Conservation (phyloP, 192 early-diverging fungal species). For the Coemansia biformis region DNA sequence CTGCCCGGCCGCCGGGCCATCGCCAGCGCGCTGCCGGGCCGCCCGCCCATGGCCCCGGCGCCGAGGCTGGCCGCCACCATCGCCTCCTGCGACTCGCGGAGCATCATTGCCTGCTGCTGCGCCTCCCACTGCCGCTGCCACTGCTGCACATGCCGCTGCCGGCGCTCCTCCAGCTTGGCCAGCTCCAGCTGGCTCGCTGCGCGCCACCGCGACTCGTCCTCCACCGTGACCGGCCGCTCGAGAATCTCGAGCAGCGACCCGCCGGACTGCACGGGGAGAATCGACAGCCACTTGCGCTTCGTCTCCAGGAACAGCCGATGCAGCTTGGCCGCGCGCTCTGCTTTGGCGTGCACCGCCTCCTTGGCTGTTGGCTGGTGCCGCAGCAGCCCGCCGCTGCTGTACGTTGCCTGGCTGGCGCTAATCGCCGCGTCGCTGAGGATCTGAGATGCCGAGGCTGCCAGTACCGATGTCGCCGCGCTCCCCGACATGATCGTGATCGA, state of each 20-base stretch:
- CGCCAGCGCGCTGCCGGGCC: conserved; percentile 18
- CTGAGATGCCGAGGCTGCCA: conserved; percentile 50
- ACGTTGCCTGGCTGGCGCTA: conserved; percentile 44
- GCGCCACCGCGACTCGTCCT: conserved; percentile 67
- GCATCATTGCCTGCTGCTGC: conserved; percentile 39
- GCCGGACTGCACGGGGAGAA: conserved; percentile 83
- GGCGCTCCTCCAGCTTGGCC: conserved; percentile 48
- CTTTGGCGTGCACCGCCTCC: conserved; percentile 52
- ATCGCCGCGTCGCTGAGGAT: conserved; percentile 51
- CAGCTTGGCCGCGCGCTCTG: conserved; percentile 50
- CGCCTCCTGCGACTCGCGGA: conserved; percentile 47
- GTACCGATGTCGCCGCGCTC: conserved; percentile 43
- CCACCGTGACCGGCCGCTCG: conserved; percentile 61
- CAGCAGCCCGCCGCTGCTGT: conserved; percentile 43
- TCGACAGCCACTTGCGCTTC: conserved; percentile 79
- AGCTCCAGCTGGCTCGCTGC: conserved; percentile 50
- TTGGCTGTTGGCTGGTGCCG: conserved; percentile 49
- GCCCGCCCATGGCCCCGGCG: conserved; percentile 1
- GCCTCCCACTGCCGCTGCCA: conserved; percentile 51
- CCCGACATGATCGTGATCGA: conserved; percentile 52
- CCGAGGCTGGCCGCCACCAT: conserved; percentile 10
- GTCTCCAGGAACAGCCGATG: conserved; percentile 80
- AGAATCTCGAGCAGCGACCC: conserved; percentile 80
- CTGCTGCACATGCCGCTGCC: conserved; percentile 40
- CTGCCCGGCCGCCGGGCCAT: conserved; percentile 12